These are phyloP conservation scores for Lobosporangium transversale DNA, from an alignment of 192 early-diverging fungal genomes.

Conservation along the genomic window DNA sequence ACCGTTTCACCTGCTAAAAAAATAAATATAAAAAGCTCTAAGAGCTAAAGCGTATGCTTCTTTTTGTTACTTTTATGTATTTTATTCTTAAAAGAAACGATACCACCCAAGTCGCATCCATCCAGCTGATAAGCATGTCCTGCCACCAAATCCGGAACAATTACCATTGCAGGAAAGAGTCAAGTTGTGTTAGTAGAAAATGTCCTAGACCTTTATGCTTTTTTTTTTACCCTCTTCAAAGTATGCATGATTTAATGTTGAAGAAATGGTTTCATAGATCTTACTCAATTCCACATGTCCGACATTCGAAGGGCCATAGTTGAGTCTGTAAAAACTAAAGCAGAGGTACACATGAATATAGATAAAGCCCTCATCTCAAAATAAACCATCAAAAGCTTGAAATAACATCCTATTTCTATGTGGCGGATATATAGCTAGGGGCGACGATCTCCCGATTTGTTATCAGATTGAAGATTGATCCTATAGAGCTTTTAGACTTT, in stretches of 20 bases:
- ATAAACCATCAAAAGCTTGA: no score
- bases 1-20: not conserved
- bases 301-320: constrained; percentile 26
- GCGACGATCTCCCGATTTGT: constrained; percentile 16
- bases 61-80: no score
- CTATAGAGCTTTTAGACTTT: constrained; percentile 19
- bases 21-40: no score
- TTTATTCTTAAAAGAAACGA: no score
- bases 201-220: no score
- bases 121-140: constrained; percentile 27
- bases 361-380: no score
- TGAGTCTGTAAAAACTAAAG: constrained; percentile 3
- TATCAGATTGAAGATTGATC: constrained; percentile 19
- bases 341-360: constrained; percentile 3
- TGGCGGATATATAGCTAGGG: constrained; percentile 7
- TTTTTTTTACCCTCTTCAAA: not conserved
- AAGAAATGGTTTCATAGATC: constrained; percentile 17
- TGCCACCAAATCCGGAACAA: constrained; percentile 26
- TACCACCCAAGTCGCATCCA: constrained; percentile 27
- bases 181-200: constrained; percentile 17
- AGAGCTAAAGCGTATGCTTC: no score
- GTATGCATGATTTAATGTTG: not conserved
- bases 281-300: constrained; percentile 20
- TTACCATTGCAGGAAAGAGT: constrained; percentile 26
- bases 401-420: no score